Evolutionary conservation across 345 rosid species (phyloP).

Genomic region (Eucalyptus regnans): DNA sequence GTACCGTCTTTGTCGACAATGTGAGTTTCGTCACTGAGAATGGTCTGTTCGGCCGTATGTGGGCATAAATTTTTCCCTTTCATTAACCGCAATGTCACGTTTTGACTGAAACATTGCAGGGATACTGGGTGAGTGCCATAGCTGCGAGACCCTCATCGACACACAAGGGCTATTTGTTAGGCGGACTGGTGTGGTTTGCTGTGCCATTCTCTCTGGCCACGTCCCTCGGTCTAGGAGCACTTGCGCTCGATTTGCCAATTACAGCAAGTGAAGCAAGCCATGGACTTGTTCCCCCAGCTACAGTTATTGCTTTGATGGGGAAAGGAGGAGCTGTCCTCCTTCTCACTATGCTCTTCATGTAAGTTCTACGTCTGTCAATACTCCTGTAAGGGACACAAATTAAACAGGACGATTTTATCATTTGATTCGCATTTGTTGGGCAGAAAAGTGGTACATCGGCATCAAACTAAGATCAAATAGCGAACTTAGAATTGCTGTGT

Average conservation of each 20-base stretch:
- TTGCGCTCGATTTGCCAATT: slow-evolving; percentile 84
- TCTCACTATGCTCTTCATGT: slow-evolving; percentile 95
- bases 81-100: background rate
- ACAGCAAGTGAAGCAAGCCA: slow-evolving; percentile 55
- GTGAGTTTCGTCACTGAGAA: slow-evolving; percentile 21
- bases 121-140: slow-evolving; percentile 96
- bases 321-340: slow-evolving; percentile 84
- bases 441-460: background rate
- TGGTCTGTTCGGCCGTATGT: background rate
- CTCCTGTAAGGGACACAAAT: background rate
- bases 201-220: slow-evolving; percentile 94
- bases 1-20: slow-evolving; percentile 88
- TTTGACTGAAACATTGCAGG: slow-evolving; percentile 18
- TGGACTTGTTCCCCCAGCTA: slow-evolving; percentile 88
- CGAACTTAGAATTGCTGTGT: background rate
- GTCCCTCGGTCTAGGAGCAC: slow-evolving; percentile 87
- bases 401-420: background rate
- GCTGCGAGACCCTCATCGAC: slow-evolving; percentile 94
- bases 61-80: background rate
- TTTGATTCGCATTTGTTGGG: background rate
- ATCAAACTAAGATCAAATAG: background rate
- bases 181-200: slow-evolving; percentile 93
- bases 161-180: slow-evolving; percentile 86
- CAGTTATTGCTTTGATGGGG: slow-evolving; percentile 95
- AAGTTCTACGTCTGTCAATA: slow-evolving; percentile 8